Evolutionary conservation across 2,329 filamentous ascomycete genomes (phyloP).

Genomic region (Sclerotinia trifoliorum): DNA sequence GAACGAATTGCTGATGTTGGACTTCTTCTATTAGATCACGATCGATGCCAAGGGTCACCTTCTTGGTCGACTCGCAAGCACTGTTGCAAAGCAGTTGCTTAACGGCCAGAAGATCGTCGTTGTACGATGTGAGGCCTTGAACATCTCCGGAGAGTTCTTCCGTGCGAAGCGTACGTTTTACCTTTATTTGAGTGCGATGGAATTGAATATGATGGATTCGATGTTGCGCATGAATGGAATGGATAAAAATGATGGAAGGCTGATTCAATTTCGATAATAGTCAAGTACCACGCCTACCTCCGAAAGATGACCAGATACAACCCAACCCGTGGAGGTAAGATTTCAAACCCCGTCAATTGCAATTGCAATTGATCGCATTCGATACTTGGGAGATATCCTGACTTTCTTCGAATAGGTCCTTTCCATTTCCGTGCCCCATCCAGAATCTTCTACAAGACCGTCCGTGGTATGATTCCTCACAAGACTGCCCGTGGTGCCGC

Average conservation of each 20-base stretch:
- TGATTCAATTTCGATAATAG: slow-evolving; percentile 60
- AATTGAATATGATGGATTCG: slow-evolving; percentile 25
- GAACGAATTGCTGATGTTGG: slow-evolving; percentile 39
- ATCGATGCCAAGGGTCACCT: slow-evolving; percentile 99
- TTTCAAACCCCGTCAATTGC: slow-evolving; percentile 23
- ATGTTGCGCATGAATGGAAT: slow-evolving; percentile 24
- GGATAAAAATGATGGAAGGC: slow-evolving; percentile 37
- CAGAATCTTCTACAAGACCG: slow-evolving; percentile 99
- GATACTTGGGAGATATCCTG: slow-evolving; percentile 33
- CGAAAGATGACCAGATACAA: slow-evolving; percentile 99
- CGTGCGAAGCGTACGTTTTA: slow-evolving; percentile 93
- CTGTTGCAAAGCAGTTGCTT: slow-evolving; percentile 98
- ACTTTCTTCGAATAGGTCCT: slow-evolving; percentile 62
- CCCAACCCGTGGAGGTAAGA: slow-evolving; percentile 93
- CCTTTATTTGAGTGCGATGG: slow-evolving; percentile 15
- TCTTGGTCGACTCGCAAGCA: slow-evolving; percentile 96
- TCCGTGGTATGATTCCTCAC: slow-evolving; percentile 99
- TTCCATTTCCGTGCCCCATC: slow-evolving; percentile 99
- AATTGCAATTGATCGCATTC: slow-evolving; percentile 16
- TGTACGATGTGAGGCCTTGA: slow-evolving; percentile 97
- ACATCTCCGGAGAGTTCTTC: slow-evolving; percentile 99
- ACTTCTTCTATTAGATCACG: slow-evolving; percentile 68
- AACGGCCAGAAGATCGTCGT: slow-evolving; percentile 99
- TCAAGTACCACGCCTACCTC: slow-evolving; percentile 99
- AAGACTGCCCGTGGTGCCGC: slow-evolving; percentile 98